Conservation (phyloP, 306 rosid species). For the Castanospermum australe region DNA sequence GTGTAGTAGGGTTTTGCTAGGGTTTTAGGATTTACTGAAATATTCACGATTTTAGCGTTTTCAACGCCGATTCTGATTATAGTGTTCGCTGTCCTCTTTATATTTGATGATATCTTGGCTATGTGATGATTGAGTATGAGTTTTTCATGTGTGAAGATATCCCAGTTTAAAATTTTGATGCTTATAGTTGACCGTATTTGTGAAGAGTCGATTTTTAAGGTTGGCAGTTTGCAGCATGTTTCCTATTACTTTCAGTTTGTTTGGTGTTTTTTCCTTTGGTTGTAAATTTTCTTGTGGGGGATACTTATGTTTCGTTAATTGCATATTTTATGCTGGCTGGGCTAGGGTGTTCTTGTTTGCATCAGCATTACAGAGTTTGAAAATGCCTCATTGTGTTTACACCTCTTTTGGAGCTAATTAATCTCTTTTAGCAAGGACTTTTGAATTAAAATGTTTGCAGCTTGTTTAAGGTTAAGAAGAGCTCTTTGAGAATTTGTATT, state of each 20-base stretch:
- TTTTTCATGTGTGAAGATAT: neutral
- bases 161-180: neutral
- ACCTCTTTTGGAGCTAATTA: neutral
- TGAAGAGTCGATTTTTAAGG: neutral
- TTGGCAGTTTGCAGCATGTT: neutral
- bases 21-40: slow-evolving; percentile 48
- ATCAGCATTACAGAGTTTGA: neutral
- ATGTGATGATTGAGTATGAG: neutral
- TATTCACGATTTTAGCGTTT: neutral
- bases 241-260: neutral
- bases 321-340: neutral
- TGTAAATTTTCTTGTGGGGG: no score
- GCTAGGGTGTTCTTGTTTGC: neutral
- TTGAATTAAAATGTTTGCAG: neutral
- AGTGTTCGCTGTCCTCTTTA: neutral
- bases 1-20: slow-evolving; percentile 60
- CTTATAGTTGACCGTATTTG: neutral
- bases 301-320: neutral
- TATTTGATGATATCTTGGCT: neutral
- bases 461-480: neutral
- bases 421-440: neutral
- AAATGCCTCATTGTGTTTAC: neutral
- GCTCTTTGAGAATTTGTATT: neutral
- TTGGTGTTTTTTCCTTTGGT: neutral
- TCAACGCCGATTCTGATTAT: neutral